Evolutionary conservation across 2,329 filamentous ascomycete genomes (phyloP), one percentile per base, ranked within the genome.

Genomic region (Lasiodiplodia citricola): DNA sequence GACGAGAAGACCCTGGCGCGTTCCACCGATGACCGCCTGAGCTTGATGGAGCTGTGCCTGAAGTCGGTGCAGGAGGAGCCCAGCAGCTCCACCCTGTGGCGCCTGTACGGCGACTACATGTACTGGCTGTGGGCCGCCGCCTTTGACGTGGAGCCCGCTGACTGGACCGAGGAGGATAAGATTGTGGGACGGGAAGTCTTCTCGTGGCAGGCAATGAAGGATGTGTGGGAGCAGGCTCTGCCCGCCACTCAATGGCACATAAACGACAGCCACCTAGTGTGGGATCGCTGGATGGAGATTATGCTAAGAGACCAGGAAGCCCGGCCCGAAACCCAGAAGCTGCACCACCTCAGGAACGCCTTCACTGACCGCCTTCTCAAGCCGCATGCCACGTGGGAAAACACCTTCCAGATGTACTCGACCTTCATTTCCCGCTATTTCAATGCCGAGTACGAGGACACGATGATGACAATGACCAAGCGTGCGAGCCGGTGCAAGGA

Each of bases 91-190:
- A 88, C 87, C 71, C 82, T 95, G 51, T 96, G 92, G 92, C 85
- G 90, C 70, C 86, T 89, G 35, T 95, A 94, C 76, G 92, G 90
- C 79, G 89, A 94, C 74, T 95, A 91, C 80, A 89, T 94, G 71
- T 90, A 90, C 85, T 87, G 87, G 23, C 87, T 94, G 13, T 90
- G 92, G 78, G 84, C 85, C 64, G 87, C 88, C 72, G 89, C 87
- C 73, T 87, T 90, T 77, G 85, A 85, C 69, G 79, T 81, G 66
- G 84, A 87, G 11, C 78, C 77, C 35, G 77, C 79, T 66, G 75
- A 77, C 31, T 85, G 83, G 87, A 81, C 89, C 7, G 86, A 88
- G 35, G 91, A 94, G 35, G 92, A 94, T 73, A 88, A 88, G 74
- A 80, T 86, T 63, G 82, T 92, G 69, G 92, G 90, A 63, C 87